Evolutionary conservation across 2,329 filamentous ascomycete species (phyloP).

Genomic region (Colletotrichum sp.): DNA sequence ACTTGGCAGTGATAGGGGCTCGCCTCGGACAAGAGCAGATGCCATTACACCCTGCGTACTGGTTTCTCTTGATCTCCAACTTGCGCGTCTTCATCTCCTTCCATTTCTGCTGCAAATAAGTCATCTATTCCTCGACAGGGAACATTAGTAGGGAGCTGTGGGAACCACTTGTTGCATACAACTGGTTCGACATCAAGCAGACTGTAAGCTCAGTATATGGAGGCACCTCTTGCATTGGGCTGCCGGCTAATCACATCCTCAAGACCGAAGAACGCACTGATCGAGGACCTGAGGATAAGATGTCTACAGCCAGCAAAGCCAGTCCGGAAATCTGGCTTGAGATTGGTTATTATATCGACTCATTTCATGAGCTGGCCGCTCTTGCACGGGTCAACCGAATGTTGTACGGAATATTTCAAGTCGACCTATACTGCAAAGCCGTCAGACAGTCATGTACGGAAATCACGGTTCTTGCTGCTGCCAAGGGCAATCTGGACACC

Average conservation of each 20-base stretch:
- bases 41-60: neutral
- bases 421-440: neutral
- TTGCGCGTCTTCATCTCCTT: neutral
- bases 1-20: neutral
- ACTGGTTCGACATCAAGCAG: neutral
- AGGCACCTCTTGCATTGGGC: rapidly evolving
- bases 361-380: neutral
- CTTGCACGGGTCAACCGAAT: neutral
- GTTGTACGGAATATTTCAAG: neutral
- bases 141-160: neutral
- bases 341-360: neutral
- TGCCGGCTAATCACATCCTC: rapidly evolving
- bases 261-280: rapidly evolving
- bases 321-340: neutral
- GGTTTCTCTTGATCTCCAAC: neutral
- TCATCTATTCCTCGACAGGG: rapidly evolving
- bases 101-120: rapidly evolving
- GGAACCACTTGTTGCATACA: neutral
- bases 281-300: neutral
- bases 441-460: neutral
- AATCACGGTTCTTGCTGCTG: neutral
- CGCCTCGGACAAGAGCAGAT: neutral
- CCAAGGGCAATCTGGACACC: neutral
- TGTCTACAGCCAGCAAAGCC: neutral
- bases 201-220: neutral